These are phyloP conservation scores for Quercus lobata DNA, from an alignment of 331 rosid genomes.

Conservation along the genomic window DNA sequence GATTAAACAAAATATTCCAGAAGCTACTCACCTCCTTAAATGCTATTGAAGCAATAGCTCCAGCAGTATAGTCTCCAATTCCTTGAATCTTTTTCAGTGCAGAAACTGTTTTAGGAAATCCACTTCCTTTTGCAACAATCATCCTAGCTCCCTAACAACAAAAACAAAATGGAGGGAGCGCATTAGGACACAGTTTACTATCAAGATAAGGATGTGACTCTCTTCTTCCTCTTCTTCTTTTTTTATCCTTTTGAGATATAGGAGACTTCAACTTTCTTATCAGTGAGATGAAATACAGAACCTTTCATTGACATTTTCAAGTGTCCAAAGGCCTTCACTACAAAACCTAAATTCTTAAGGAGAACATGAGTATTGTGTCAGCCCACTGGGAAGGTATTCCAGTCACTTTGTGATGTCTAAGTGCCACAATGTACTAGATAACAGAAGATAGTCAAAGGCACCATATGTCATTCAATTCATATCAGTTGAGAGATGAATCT, in stretches of 20 bases:
- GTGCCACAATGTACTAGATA: neutral
- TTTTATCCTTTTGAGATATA: neutral
- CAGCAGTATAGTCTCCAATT: constrained; percentile 89
- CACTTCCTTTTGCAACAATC: constrained; percentile 63
- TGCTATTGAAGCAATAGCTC: constrained; percentile 93
- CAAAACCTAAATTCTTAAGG: neutral
- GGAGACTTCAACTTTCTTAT: neutral
- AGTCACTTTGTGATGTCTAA: neutral
- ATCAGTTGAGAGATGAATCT: neutral
- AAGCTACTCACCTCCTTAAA: constrained; percentile 63
- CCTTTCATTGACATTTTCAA: neutral
- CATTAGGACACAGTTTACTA: neutral
- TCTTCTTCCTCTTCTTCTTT: neutral
- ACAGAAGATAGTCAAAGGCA: neutral
- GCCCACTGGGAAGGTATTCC: neutral
- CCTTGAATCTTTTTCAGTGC: constrained; percentile 59
- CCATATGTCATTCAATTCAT: neutral
- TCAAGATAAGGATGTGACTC: neutral
- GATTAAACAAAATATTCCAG: constrained; percentile 18
- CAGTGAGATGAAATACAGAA: neutral
- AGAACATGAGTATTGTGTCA: neutral
- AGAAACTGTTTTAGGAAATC: constrained; percentile 69
- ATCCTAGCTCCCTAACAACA: constrained; percentile 72
- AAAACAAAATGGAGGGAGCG: constrained; percentile 15
- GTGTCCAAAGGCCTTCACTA: neutral